A percentile compares a stretch with the other conserved stretches of the same genome.
Evolutionary conservation across 305 asterid species (phyloP).

Genomic region (Striga hermonthica): DNA sequence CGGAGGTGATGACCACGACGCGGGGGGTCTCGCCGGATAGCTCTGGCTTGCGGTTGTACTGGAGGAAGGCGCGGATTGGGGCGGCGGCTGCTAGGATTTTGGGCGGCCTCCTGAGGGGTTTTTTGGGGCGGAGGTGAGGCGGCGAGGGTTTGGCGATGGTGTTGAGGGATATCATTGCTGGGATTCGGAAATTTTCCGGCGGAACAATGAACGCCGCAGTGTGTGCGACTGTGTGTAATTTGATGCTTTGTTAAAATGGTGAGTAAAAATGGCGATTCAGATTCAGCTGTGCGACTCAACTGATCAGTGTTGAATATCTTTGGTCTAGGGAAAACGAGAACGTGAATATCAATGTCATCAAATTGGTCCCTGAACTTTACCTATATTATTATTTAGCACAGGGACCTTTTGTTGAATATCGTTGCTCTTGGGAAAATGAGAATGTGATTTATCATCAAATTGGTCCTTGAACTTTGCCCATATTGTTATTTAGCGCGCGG

Average conservation of each 20-base stretch:
- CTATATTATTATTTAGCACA: background rate
- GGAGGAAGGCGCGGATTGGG: constrained; percentile 58
- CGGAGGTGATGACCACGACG: constrained; percentile 91
- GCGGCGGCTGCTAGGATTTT: constrained; percentile 37
- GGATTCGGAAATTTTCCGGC: constrained; percentile 30
- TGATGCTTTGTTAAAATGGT: constrained; percentile 13
- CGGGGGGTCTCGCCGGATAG: constrained; percentile 87
- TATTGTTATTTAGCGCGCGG: too few relatives aligned
- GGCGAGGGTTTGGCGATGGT: constrained; percentile 49
- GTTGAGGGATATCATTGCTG: constrained; percentile 52
- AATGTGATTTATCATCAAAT: too few relatives aligned
- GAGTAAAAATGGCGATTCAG: constrained; percentile 28
- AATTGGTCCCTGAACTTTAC: background rate
- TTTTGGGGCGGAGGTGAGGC: constrained; percentile 41
- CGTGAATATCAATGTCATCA: background rate
- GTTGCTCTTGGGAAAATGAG: too few relatives aligned
- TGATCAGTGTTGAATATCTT: background rate
- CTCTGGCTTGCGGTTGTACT: constrained; percentile 95
- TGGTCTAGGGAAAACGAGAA: too few relatives aligned
- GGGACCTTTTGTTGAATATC: too few relatives aligned
- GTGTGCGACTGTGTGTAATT: constrained; percentile 22
- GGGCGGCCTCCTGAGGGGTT: constrained; percentile 40
- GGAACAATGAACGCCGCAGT: constrained; percentile 19
- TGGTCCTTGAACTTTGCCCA: too few relatives aligned
- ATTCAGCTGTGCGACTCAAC: constrained; percentile 18